Evolutionary conservation across 202 grass and related monocot genomes (phyloP).

Genomic region (Eragrostis tef): DNA sequence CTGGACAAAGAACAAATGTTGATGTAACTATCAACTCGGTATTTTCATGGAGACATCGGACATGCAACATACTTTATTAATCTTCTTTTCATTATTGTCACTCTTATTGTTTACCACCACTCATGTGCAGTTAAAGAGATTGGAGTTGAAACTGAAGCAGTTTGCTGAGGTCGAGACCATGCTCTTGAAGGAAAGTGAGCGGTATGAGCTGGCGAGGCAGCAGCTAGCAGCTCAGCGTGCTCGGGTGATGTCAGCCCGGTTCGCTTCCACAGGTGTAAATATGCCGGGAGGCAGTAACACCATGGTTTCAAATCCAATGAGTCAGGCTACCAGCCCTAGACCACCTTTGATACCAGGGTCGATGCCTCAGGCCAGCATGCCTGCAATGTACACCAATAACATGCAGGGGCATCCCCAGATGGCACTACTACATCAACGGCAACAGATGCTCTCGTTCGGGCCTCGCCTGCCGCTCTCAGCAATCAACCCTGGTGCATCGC

Average conservation of each 20-base stretch:
- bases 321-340: conserved; percentile 50
- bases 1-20: neutral
- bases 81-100: conserved; percentile 15
- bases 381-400: conserved; percentile 44
- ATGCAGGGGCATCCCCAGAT: conserved; percentile 63
- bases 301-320: conserved; percentile 52
- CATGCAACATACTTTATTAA: conserved; percentile 21
- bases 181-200: conserved; percentile 88
- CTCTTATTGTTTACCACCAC: neutral
- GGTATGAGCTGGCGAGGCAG: conserved; percentile 69
- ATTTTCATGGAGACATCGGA: neutral
- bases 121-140: conserved; percentile 81
- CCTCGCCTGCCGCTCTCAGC: conserved; percentile 78
- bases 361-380: conserved; percentile 44
- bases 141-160: conserved; percentile 96
- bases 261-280: conserved; percentile 25
- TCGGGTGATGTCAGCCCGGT: conserved; percentile 57
- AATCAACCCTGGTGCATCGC: conserved; percentile 62
- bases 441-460: conserved; percentile 76
- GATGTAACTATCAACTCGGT: neutral
- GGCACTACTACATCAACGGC: conserved; percentile 61
- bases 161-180: conserved; percentile 89
- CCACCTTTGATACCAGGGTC: conserved; percentile 37
- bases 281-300: conserved; percentile 35
- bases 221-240: conserved; percentile 58